phyloP scores from a whole-genome alignment of 495 filamentous ascomycete species.

The Oleoguttula mirabilis region DNA sequence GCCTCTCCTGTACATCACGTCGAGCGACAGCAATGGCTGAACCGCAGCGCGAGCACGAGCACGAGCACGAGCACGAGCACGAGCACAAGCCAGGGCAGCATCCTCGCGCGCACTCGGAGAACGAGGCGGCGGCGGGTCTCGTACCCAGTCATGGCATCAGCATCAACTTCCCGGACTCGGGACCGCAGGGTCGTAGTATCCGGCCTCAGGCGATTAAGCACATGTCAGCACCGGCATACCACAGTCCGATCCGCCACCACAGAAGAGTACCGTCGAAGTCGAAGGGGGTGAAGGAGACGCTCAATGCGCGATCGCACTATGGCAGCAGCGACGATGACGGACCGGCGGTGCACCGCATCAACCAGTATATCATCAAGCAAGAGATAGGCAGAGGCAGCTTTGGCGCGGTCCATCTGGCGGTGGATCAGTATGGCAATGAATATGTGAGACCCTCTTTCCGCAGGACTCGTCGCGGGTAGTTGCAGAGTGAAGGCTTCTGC shows the following conservation, averaged over 20 bases:
- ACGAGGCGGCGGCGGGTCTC: not conserved
- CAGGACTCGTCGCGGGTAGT: too few relatives aligned
- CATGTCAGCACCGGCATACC: constrained; percentile 29
- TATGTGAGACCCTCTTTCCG: constrained; percentile 79
- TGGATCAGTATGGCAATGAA: constrained; percentile 84
- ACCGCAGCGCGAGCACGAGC: too few relatives aligned
- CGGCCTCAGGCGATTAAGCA: constrained; percentile 27
- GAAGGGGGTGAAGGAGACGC: constrained; percentile 53
- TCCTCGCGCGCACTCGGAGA: constrained; percentile 6
- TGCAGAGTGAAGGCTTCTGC: too few relatives aligned
- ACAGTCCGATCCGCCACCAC: constrained; percentile 32
- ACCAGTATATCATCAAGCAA: constrained; percentile 87
- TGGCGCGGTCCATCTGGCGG: constrained; percentile 83
- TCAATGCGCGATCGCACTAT: constrained; percentile 81
- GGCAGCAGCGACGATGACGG: constrained; percentile 69
- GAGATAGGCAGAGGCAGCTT: constrained; percentile 95
- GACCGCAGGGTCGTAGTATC: not conserved
- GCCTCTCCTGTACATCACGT: too few relatives aligned
- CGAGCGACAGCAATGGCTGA: constrained; percentile 13
- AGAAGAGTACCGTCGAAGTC: constrained; percentile 26
- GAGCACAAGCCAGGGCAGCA: not conserved
- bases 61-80: not conserved
- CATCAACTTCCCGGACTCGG: constrained; percentile 22
- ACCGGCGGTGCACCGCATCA: constrained; percentile 65
- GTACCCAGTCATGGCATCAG: constrained; percentile 19